phyloP scores from a whole-genome alignment of 1,139 yeast genomes.

The Lodderomyces pseudojiufengensis region DNA sequence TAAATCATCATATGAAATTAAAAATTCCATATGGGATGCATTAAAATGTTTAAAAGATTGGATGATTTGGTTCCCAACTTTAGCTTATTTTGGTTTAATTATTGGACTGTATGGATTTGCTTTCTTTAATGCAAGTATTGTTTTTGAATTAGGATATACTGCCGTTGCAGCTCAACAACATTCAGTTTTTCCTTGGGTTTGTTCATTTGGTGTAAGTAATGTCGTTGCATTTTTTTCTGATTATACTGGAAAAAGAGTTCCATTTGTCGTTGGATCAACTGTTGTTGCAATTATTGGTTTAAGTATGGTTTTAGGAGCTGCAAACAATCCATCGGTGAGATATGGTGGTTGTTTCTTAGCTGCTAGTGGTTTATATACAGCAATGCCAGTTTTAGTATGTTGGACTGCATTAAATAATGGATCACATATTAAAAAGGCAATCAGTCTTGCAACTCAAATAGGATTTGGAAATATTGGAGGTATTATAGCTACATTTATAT shows the following conservation, averaged over 20 bases:
- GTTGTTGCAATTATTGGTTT: conserved; percentile 52
- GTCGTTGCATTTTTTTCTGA: conserved; percentile 50
- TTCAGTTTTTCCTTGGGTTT: conserved; percentile 72
- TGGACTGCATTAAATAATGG: conserved; percentile 67
- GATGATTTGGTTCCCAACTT: conserved; percentile 52
- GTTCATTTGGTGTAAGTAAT: conserved; percentile 56
- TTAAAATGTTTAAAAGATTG: conserved; percentile 43
- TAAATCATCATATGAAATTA: conserved; percentile 50
- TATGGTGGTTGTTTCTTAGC: conserved; percentile 71
- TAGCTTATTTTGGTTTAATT: conserved; percentile 59
- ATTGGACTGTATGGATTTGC: conserved; percentile 73
- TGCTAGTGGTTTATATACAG: conserved; percentile 63
- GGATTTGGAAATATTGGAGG: conserved; percentile 87
- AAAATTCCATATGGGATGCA: conserved; percentile 40
- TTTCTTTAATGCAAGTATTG: conserved; percentile 65
- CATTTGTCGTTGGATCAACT: conserved; percentile 43
- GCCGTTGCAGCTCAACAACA: conserved; percentile 62
- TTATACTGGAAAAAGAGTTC: conserved; percentile 39
- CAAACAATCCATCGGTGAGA: conserved; percentile 36
- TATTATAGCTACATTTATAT: conserved; percentile 64
- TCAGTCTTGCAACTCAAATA: conserved; percentile 72
- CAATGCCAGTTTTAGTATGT: conserved; percentile 74
- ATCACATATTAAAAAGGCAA: conserved; percentile 68
- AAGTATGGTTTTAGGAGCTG: conserved; percentile 45
- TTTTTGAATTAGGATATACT: conserved; percentile 52